Base-by-base conservation (phyloP, 768 basidiomycete genomes). In the Trametes sanguinea region DNA sequence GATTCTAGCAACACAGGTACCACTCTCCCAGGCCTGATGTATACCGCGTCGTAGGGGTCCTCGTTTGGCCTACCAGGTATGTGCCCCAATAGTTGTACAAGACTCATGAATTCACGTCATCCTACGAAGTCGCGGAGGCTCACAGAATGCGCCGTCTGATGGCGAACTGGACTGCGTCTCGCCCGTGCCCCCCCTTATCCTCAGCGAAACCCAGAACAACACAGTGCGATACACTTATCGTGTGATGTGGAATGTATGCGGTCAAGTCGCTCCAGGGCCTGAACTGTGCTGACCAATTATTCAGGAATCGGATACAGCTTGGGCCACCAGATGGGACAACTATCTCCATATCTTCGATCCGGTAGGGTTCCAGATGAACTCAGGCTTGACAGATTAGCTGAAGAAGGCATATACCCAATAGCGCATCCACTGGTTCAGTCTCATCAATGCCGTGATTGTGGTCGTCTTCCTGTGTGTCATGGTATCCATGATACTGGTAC, bases 291-390 rank as follows among this genome's bases (percentile, higher is more conserved):
- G 29, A 52, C 40, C 16, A 22, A 4, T 52, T n/a, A 14, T 16
- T 32, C 64, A 94, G 92, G 81, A 87, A 83, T 95, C 94, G 30
- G 85, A 87, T 63, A 92, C 90, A 10, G 89, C 90, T 54, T 94
- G 92, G 92, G 95, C 94, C 4, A 92, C 95, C 3, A 82, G 96
- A 53, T 98, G 96, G 95, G 96, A 98, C 72, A 90, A 89, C 68
- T 98, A 98, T 72, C 84, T 98, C 17, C 93, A 94, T 68, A 90
- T 96, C 54, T 92, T 94, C 67, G 94, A 95, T 69, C 94, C 93
- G 27, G 69, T 70, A 37, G 62, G 71, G 46, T 30, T 45, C 42
- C 44, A 17, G 4, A 39, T 5, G 5, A 16, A 22, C 17, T 14
- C n/a, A 27, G 6, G 47, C 29, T 14, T 33, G 11, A 33, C n/a